phyloP scores from a whole-genome alignment of 345 rosid species.

The Populus nigra region DNA sequence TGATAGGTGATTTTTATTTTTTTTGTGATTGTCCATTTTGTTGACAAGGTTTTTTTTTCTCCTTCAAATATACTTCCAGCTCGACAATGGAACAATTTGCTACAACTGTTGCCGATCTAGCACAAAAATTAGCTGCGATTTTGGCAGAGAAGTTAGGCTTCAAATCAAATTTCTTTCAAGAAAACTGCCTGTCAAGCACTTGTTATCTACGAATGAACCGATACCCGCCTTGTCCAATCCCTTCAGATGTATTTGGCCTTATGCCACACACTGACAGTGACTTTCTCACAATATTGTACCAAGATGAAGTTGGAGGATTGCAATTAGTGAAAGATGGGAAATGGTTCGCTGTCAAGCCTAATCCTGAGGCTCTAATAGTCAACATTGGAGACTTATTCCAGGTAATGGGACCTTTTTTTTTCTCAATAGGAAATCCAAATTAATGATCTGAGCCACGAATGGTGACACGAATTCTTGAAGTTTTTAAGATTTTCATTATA shows the following conservation, averaged over 20 bases:
- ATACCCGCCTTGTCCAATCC: slow-evolving; percentile 75
- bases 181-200: slow-evolving; percentile 65
- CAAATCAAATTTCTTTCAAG: slow-evolving; percentile 50
- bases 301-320: slow-evolving; percentile 89
- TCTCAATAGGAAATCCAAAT: neutral
- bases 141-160: slow-evolving; percentile 62
- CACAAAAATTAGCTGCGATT: slow-evolving; percentile 56
- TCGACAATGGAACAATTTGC: slow-evolving; percentile 67
- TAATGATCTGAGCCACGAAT: neutral
- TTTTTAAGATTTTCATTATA: too few relatives aligned
- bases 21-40: neutral
- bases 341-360: slow-evolving; percentile 89
- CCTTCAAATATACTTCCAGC: slow-evolving; percentile 27
- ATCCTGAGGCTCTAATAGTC: slow-evolving; percentile 69
- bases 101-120: slow-evolving; percentile 53
- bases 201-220: slow-evolving; percentile 85
- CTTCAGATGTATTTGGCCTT: slow-evolving; percentile 55
- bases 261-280: slow-evolving; percentile 97
- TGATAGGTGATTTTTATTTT: neutral
- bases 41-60: neutral
- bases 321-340: slow-evolving; percentile 72
- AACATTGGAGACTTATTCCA: slow-evolving; percentile 93
- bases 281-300: slow-evolving; percentile 83
- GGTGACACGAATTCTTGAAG: too few relatives aligned
- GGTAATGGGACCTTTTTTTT: slow-evolving; percentile 32